A percentile compares a stretch with the other conserved stretches of the same genome.
Conservation (phyloP, 495 filamentous ascomycete genomes). For the Diplogelasinospora grovesii region DNA sequence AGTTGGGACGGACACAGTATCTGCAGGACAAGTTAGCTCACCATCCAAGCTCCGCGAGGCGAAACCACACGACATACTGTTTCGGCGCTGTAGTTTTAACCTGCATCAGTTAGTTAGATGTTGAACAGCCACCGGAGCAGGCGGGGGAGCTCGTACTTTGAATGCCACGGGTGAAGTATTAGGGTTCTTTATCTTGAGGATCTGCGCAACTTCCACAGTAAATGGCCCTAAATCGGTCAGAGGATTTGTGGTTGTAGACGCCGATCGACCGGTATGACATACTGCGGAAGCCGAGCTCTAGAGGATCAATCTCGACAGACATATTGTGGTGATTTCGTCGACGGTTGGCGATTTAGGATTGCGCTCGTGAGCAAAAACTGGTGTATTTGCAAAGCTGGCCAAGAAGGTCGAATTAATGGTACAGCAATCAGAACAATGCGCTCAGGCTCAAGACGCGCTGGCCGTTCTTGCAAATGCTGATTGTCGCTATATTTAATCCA, state of each 20-base stretch:
- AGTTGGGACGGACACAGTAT: constrained; percentile 97
- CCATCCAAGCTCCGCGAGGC: not conserved
- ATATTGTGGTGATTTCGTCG: constrained; percentile 57
- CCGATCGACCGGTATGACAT: constrained; percentile 30
- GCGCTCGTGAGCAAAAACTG: not conserved
- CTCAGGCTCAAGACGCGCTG: too few species aligned
- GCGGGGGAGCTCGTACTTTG: constrained; percentile 57
- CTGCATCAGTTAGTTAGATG: constrained; percentile 36
- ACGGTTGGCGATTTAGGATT: not conserved
- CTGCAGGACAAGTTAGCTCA: constrained; percentile 39
- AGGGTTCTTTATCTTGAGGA: constrained; percentile 72
- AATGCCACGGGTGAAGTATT: constrained; percentile 80
- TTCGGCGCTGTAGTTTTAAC: constrained; percentile 99
- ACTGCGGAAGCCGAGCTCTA: constrained; percentile 92
- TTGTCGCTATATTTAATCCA: too few species aligned
- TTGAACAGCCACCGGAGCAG: not conserved
- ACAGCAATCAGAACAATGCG: too few species aligned
- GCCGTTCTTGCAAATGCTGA: too few species aligned
- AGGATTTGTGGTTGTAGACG: constrained; percentile 1
- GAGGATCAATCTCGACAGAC: constrained; percentile 88
- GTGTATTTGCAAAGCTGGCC: not conserved
- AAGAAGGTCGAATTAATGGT: too few species aligned
- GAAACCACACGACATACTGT: constrained; percentile 58
- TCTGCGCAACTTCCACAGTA: constrained; percentile 80
- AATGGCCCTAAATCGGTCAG: constrained; percentile 68